phyloP scores from a whole-genome alignment of 2,329 filamentous ascomycete genomes.

The Trichoderma citrinoviride region DNA sequence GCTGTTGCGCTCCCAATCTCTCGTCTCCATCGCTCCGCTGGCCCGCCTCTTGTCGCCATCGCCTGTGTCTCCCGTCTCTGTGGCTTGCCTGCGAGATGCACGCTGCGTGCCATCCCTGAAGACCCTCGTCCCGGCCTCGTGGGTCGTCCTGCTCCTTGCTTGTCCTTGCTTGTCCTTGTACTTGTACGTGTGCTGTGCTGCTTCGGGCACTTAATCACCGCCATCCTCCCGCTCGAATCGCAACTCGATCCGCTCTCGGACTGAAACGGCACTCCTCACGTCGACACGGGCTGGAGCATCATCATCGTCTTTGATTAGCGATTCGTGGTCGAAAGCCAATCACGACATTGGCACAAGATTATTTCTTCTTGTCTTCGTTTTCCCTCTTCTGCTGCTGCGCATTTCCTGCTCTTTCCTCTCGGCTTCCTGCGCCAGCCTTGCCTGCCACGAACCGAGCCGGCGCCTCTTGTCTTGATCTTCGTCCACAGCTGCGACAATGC shows the following conservation, averaged over 20 bases:
- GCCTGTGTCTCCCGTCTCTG: not conserved
- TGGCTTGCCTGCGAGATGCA: slow-evolving; percentile 16
- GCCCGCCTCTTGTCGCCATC: not conserved
- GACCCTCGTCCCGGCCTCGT: slow-evolving; percentile 3
- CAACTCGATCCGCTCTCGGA: slow-evolving; percentile 17
- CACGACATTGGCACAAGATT: not conserved
- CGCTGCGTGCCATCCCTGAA: slow-evolving; percentile 9
- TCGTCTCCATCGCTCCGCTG: slow-evolving; percentile 7
- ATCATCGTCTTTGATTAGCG: not conserved
- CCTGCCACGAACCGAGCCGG: not conserved
- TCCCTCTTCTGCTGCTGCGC: not conserved
- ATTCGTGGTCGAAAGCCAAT: too few relatives aligned
- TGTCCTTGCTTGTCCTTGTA: not conserved
- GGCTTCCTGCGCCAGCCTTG: not conserved
- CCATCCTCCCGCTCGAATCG: slow-evolving; percentile 7
- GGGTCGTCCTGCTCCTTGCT: not conserved
- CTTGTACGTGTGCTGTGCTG: not conserved
- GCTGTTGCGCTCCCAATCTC: not conserved
- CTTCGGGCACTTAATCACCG: slow-evolving; percentile 4
- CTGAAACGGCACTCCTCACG: not conserved
- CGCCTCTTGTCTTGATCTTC: not conserved
- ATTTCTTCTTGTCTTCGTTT: not conserved
- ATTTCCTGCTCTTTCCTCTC: not conserved
- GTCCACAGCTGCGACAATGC: slow-evolving; percentile 37
- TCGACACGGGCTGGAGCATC: not conserved